phyloP scores from a whole-genome alignment of 1,284 basidiomycete species.

The Irpex lacteus region DNA sequence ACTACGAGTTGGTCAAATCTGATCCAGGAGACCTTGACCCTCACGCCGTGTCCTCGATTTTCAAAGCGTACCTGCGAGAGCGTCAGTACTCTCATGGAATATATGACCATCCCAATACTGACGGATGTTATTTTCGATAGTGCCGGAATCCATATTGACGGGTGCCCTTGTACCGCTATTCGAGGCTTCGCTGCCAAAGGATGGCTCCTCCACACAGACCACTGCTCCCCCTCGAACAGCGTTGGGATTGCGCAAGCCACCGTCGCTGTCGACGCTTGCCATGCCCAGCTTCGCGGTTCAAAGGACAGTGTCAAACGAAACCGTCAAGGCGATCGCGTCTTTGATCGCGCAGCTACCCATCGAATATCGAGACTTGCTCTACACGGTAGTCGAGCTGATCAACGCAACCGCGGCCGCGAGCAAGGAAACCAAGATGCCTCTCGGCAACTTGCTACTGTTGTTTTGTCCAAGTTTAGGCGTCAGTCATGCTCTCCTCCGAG shows the following conservation, averaged over 20 bases:
- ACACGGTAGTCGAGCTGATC: conserved; percentile 73
- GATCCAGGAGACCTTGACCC: conserved; percentile 85
- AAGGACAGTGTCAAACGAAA: conserved; percentile 53
- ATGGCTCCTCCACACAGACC: conserved; percentile 29
- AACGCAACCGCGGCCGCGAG: conserved; percentile 59
- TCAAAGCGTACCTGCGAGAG: conserved; percentile 80
- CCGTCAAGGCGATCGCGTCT: conserved; percentile 50
- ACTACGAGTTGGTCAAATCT: conserved; percentile 76
- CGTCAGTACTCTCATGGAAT: conserved; percentile 43
- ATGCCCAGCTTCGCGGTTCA: conserved; percentile 61
- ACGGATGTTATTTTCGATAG: conserved; percentile 36
- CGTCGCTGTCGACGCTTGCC: conserved; percentile 72
- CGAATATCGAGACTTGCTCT: conserved; percentile 72
- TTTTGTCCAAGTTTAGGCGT: conserved; percentile 81
- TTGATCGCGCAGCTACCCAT: conserved; percentile 64
- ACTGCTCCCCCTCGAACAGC: conserved; percentile 27
- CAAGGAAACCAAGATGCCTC: conserved; percentile 79
- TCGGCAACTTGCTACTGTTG: conserved; percentile 77
- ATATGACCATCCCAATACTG: conserved; percentile 4
- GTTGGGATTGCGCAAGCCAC: conserved; percentile 57
- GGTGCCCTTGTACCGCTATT: conserved; percentile 66
- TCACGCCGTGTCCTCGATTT: conserved; percentile 86
- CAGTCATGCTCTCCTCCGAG: conserved; percentile 70
- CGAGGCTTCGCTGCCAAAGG: conserved; percentile 70
- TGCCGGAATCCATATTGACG: conserved; percentile 82